A percentile compares a stretch with the other conserved stretches of the same genome.
Evolutionary conservation across 768 basidiomycete species (phyloP).

Genomic region (Pleurotus ostreatus): DNA sequence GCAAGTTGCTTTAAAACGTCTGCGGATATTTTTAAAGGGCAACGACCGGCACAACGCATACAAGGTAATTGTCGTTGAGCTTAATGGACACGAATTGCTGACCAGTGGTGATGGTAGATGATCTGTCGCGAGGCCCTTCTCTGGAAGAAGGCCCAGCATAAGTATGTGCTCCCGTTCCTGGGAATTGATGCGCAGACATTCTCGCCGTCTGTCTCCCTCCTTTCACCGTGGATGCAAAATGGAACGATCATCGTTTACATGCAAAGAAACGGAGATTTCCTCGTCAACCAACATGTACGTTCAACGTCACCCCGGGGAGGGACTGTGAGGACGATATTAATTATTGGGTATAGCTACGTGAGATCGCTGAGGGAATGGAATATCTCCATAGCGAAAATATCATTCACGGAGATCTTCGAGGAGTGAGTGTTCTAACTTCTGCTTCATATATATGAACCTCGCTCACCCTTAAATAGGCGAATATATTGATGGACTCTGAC

Average conservation of each 20-base stretch:
- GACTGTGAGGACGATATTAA: neutral
- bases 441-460: no score
- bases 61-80: neutral
- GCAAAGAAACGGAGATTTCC: neutral
- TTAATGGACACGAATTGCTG: no score
- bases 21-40: neutral
- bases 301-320: neutral
- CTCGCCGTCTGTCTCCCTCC: neutral
- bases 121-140: neutral
- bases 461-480: slow-evolving; percentile 12
- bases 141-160: neutral
- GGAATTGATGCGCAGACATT: neutral
- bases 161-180: slow-evolving; percentile 5
- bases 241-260: neutral
- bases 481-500: slow-evolving; percentile 19
- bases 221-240: slow-evolving; percentile 6
- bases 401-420: slow-evolving; percentile 29
- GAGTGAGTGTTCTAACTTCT: slow-evolving; percentile 12
- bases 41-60: neutral
- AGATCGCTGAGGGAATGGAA: slow-evolving; percentile 22
- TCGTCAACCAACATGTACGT: neutral
- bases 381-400: slow-evolving; percentile 23
- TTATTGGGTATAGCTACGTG: neutral
- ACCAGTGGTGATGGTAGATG: neutral
- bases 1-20: neutral